Base-by-base conservation (phyloP, 352 stramenopile species). In the Plasmopara viticola region DNA sequence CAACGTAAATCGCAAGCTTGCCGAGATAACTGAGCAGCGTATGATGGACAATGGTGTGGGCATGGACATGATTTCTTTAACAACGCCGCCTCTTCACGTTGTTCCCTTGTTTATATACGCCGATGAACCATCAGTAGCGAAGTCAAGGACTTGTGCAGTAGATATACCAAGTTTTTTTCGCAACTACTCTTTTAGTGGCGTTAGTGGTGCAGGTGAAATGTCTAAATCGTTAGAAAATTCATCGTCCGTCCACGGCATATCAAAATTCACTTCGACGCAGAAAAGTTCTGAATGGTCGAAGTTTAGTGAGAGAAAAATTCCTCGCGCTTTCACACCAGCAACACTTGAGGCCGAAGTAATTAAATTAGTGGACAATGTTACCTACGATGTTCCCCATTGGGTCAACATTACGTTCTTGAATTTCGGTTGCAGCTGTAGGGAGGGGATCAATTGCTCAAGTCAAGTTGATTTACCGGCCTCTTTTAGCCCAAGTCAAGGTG, bases 1-100 rank as follows among this genome's bases (percentile, higher is more conserved):
- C 73, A 86, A 97, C 40, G 95, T 98, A 0, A 79, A 97, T 43
- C 87, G 90, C 49, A 84, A 85, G 35, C 72, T 98, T 14, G 81
- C 87, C 10, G 74, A 92, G 42, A 97, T 99, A 44, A 99, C 95
- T 4, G 98, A 98, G 66, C 95, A 99, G 64, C 76, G 97, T 18
- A 99, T 99, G 95, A 98, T 99, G 94, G 96, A 99, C 76, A 98
- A 98, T 64, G 97, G 95, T 1, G 97, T 99, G 56, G 97, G 97
- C 6, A 98, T 98, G 72, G 97, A 99, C 66, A 98, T 99, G 87
- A 86, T 99, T 20, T 90, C 78, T 9, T 47, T 99, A 2, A 84
- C 90, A 6, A 84, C 96, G 15, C 96, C 96, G 5, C 96, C 97
- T 18, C 66, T 99, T 17, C 96, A 99, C 62, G 89, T 97, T 10